Evolutionary conservation across 345 rosid genomes (phyloP).

Genomic region (Laguncularia racemosa): DNA sequence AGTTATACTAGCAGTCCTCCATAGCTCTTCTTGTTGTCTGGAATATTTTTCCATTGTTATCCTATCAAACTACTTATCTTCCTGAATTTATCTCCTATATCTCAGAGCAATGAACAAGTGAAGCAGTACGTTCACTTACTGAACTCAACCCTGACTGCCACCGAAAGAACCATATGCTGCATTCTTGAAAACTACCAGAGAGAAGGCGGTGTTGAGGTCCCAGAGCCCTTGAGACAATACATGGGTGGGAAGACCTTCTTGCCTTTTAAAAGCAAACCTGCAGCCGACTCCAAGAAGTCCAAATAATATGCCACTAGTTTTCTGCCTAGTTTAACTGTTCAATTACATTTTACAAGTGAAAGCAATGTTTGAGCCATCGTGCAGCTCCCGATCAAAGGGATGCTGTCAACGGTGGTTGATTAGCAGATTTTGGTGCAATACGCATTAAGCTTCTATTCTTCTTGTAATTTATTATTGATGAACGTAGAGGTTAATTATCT

Average conservation of each 20-base stretch:
- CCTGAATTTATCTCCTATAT: constrained; percentile 1
- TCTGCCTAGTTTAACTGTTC: not conserved
- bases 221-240: constrained; percentile 51
- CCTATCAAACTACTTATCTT: not conserved
- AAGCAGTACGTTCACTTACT: constrained; percentile 80
- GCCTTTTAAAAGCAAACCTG: constrained; percentile 73
- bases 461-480: too few relatives aligned
- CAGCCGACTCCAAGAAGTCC: constrained; percentile 30
- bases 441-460: too few relatives aligned
- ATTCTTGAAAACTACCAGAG: constrained; percentile 87
- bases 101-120: constrained; percentile 71
- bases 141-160: constrained; percentile 92
- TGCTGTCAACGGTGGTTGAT: too few relatives aligned
- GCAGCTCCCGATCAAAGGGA: too few relatives aligned
- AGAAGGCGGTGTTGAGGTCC: constrained; percentile 78
- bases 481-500: too few relatives aligned
- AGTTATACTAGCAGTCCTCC: too few relatives aligned
- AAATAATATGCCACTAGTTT: constrained; percentile 19
- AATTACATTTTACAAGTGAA: not conserved
- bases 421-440: too few relatives aligned
- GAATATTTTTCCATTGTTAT: too few relatives aligned
- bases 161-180: constrained; percentile 91
- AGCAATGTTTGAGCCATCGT: constrained; percentile 1
- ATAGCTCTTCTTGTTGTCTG: too few relatives aligned
- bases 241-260: constrained; percentile 71